Percentiles rank a stretch among this genome's conserved stretches.
phyloP scores from a whole-genome alignment of 2,329 filamentous ascomycete genomes.

The Malbranchea zuffiana region DNA sequence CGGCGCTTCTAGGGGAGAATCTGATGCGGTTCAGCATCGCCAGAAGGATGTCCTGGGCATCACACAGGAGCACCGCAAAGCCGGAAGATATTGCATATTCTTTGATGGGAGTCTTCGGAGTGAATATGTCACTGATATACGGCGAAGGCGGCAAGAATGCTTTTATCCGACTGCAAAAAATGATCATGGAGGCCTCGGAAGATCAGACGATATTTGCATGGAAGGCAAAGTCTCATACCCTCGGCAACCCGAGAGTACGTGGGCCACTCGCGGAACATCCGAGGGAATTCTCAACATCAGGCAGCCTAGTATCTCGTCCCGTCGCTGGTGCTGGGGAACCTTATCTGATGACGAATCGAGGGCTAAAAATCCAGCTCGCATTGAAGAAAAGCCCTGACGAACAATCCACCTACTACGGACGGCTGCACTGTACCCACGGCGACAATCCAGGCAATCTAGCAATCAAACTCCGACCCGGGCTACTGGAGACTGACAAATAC shows the following conservation, averaged over 20 bases:
- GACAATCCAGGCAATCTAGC: too few species aligned
- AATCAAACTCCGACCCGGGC: too few species aligned
- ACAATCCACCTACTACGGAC: too few species aligned
- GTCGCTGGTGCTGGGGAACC: too few species aligned
- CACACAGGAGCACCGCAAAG: slow-evolving; percentile 17
- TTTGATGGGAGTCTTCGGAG: slow-evolving; percentile 22
- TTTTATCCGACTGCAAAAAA: slow-evolving; percentile 22
- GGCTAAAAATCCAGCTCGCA: slow-evolving; percentile 3
- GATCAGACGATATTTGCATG: slow-evolving; percentile 18
- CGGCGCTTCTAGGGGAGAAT: slow-evolving; percentile 1
- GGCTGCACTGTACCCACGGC: too few species aligned
- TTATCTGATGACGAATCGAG: slow-evolving; percentile 6
- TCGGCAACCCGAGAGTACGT: too few species aligned
- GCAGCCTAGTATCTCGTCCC: too few species aligned
- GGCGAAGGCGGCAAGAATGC: slow-evolving; percentile 22
- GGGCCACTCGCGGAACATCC: too few species aligned
- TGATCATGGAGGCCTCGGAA: slow-evolving; percentile 21
- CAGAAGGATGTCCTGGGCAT: slow-evolving; percentile 21
- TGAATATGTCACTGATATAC: slow-evolving; percentile 22
- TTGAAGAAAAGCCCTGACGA: too few species aligned
- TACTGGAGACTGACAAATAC: too few species aligned
- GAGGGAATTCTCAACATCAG: too few species aligned
- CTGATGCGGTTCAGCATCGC: slow-evolving; percentile 11
- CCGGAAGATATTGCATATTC: slow-evolving; percentile 22
- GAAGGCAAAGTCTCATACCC: too few species aligned